Percentiles rank a stretch among this genome's conserved stretches.
phyloP scores from a whole-genome alignment of 345 rosid genomes.

The Salix viminalis region DNA sequence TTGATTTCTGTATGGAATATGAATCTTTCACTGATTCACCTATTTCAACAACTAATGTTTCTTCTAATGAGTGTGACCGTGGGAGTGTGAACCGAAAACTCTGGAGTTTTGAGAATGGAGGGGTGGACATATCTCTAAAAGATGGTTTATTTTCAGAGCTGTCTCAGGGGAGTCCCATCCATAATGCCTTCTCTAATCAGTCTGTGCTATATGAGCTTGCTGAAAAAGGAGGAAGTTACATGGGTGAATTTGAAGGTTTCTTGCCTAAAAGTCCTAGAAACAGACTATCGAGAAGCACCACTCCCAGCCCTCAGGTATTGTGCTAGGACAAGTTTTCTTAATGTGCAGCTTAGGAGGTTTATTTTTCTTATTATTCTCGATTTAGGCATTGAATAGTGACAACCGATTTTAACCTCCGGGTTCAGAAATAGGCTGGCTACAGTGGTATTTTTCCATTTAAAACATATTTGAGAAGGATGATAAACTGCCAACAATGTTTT shows the following conservation, averaged over 20 bases:
- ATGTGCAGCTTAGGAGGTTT: no score
- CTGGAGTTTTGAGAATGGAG: slow-evolving; percentile 51
- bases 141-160: slow-evolving; percentile 69
- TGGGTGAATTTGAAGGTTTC: slow-evolving; percentile 51
- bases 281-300: slow-evolving; percentile 36
- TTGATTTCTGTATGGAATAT: slow-evolving; percentile 50
- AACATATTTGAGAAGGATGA: background rate
- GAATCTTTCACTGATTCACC: slow-evolving; percentile 63
- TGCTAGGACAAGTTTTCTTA: background rate
- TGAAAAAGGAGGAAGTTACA: slow-evolving; percentile 27
- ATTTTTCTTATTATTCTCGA: background rate
- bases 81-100: slow-evolving; percentile 65
- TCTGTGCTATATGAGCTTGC: slow-evolving; percentile 27
- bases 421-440: background rate
- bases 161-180: slow-evolving; percentile 33
- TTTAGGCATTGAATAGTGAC: background rate
- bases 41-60: slow-evolving; percentile 39
- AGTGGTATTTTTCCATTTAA: background rate
- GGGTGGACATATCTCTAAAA: slow-evolving; percentile 60
- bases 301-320: slow-evolving; percentile 70
- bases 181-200: slow-evolving; percentile 32
- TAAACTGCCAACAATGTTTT: background rate
- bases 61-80: slow-evolving; percentile 40
- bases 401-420: background rate
- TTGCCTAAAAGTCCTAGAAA: slow-evolving; percentile 41